phyloP scores from a whole-genome alignment of 805 yeast genomes.

The Saccharomycopsis sp. region DNA sequence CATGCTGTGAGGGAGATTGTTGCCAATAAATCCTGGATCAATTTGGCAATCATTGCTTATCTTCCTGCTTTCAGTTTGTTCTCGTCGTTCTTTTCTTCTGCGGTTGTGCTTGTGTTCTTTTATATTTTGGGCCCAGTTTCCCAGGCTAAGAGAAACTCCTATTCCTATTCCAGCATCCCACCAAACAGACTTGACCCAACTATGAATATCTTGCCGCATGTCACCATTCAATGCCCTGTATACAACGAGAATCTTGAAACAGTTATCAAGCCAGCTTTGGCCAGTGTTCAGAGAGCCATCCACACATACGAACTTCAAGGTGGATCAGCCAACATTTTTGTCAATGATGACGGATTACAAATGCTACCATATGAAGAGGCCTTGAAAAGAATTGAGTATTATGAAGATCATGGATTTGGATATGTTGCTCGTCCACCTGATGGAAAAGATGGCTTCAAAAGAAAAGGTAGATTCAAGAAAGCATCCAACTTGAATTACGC shows the following conservation, averaged over 20 bases:
- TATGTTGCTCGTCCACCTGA: conserved; percentile 2
- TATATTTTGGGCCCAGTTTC: neutral
- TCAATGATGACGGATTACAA: neutral
- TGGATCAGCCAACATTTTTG: neutral
- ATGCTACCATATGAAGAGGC: neutral
- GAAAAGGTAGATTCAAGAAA: neutral
- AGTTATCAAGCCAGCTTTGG: neutral
- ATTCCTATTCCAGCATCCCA: neutral
- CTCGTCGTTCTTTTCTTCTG: neutral
- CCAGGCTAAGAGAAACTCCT: neutral
- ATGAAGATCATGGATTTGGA: neutral
- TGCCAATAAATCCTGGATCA: neutral
- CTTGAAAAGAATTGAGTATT: neutral
- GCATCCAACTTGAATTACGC: neutral
- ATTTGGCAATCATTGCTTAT: neutral
- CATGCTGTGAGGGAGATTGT: neutral
- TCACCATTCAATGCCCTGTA: neutral
- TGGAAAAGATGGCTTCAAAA: neutral
- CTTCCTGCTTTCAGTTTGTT: neutral
- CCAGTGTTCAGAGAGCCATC: neutral
- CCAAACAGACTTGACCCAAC: neutral
- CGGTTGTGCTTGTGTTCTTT: neutral
- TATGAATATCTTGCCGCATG: neutral
- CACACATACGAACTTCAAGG: neutral
- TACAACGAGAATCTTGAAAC: conserved; percentile 1